Evolutionary conservation across 2,329 filamentous ascomycete species (phyloP).

Genomic region (Bipolaris sorokiniana): DNA sequence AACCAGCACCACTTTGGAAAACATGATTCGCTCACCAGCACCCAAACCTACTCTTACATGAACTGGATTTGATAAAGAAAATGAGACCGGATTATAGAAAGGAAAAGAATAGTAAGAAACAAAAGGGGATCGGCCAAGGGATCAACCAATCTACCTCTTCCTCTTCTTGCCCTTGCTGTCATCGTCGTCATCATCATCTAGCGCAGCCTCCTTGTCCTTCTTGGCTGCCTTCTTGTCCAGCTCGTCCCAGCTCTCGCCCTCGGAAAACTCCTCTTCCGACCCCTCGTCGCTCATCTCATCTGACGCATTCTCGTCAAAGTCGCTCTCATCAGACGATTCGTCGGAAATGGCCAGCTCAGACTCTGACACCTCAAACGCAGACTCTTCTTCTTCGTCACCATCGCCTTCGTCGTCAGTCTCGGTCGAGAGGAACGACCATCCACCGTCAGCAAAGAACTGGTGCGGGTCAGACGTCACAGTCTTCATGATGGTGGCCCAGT

Average conservation of each 20-base stretch:
- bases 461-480: constrained; percentile 94
- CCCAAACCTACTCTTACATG: neutral
- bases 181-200: constrained; percentile 62
- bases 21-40: neutral
- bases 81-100: neutral
- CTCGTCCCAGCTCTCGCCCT: constrained; percentile 91
- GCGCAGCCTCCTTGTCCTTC: constrained; percentile 63
- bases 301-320: constrained; percentile 89
- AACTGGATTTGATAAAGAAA: neutral
- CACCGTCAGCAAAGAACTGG: constrained; percentile 91
- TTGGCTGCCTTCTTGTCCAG: constrained; percentile 81
- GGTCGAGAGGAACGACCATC: constrained; percentile 89
- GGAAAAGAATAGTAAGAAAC: neutral
- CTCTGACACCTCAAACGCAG: constrained; percentile 88
- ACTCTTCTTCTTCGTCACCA: constrained; percentile 82
- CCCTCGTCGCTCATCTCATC: constrained; percentile 76
- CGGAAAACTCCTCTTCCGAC: constrained; percentile 59
- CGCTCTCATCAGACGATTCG: constrained; percentile 83
- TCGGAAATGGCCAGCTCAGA: constrained; percentile 76
- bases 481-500: constrained; percentile 99
- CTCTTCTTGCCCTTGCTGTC: constrained; percentile 72
- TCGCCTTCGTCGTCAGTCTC: constrained; percentile 85
- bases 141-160: constrained; percentile 47
- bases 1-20: neutral
- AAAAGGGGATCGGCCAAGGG: neutral